These are phyloP conservation scores for Theobroma cacao DNA, from an alignment of 345 rosid species.

Conservation along the genomic window DNA sequence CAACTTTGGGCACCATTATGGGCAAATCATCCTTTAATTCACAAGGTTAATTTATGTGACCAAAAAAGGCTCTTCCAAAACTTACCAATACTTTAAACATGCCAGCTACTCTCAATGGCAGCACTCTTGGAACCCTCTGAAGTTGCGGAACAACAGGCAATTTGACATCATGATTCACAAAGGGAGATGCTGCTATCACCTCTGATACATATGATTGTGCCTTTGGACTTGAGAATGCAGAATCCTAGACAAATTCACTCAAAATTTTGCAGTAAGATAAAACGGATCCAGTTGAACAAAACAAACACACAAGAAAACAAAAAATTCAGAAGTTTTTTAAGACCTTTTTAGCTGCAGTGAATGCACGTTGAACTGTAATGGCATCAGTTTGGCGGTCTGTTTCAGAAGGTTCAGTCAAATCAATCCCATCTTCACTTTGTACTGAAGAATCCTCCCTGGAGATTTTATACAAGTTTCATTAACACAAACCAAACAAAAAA, in stretches of 20 bases:
- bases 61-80: constrained; percentile 11
- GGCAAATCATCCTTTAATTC: neutral
- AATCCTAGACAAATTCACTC: constrained; percentile 45
- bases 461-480: constrained; percentile 19
- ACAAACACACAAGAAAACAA: constrained; percentile 2
- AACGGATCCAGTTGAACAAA: constrained; percentile 5
- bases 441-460: constrained; percentile 66
- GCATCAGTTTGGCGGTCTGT: constrained; percentile 82
- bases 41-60: neutral
- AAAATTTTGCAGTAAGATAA: constrained; percentile 5
- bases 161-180: constrained; percentile 32
- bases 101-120: constrained; percentile 85
- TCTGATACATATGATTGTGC: constrained; percentile 59
- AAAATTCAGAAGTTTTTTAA: constrained; percentile 2
- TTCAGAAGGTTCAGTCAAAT: constrained; percentile 42
- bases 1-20: neutral
- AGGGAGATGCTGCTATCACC: constrained; percentile 67
- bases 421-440: constrained; percentile 42
- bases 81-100: constrained; percentile 87
- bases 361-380: constrained; percentile 83
- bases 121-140: constrained; percentile 49
- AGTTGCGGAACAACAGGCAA: constrained; percentile 79
- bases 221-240: constrained; percentile 50
- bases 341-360: constrained; percentile 70
- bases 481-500: constrained; percentile 6